Evolutionary conservation across 2,329 filamentous ascomycete species (phyloP), one percentile per base, ranked within the genome.

Genomic region (Gnomoniopsis smithogilvyi): DNA sequence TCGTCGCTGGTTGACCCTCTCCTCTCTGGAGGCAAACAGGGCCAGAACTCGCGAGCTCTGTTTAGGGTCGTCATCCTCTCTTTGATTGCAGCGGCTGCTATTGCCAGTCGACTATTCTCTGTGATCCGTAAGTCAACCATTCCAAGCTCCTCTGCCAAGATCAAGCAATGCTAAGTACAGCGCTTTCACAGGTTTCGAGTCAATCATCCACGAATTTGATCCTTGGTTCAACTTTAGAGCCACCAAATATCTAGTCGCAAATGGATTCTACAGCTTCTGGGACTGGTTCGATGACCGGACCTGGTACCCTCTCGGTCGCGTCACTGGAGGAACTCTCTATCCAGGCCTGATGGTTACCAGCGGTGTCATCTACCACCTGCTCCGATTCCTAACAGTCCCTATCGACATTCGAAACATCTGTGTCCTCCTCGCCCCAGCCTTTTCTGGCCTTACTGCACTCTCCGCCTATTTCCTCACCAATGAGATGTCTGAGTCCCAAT

Each of bases 201-300:
- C 92, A 79, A 99, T 99, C 72, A 99, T 99, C 71, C 95, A 99
- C 83, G 95, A 99, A 83, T 99, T 99, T 78, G 95, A 99, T 78
- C 95, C 95, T 38, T 99, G 95, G 95, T 99, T 99, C 81, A 99
- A 99, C 78, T 99, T 99, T 78, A 85, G 95, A 76, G 95, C 95
- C 66, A 98, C 95, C 58, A 98, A 98, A 78, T 98, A 99, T 72
- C 85, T 99, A 58, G 91, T 99, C 58, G 86, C 94, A 72, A 86
- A 99, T 87, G 95, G 95, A 69, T 98, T 99, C 79, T 96, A 96
- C 76, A 92, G 90, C 75, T 99, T 99, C 74, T 99, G 95, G 95
- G 94, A 99, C 75, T 99, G 95, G 95, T 99, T 99, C 72, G 95
- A 99, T 77, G 95, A 99, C 81, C 88, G 95, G 80, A 99, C 95